Conservation (phyloP, 129 eudicot genomes). For the Flaveria sonorensis region DNA sequence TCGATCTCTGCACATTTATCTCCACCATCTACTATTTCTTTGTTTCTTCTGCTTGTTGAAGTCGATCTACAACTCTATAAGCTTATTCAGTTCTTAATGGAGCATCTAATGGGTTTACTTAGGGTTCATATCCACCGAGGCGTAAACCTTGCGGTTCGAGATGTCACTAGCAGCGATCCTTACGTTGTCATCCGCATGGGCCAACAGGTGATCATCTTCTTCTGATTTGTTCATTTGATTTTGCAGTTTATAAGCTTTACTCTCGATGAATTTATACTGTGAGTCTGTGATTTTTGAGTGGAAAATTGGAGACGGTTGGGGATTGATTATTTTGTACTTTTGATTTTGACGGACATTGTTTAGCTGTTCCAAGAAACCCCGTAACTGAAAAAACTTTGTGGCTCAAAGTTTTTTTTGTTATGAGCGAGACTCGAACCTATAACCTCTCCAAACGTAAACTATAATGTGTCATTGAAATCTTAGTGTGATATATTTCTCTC, state of each 20-base stretch:
- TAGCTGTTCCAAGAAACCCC: no score
- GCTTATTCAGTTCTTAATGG: conserved; percentile 40
- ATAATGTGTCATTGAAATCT: no score
- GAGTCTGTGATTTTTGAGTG: neutral
- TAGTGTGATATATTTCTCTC: no score
- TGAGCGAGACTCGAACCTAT: no score
- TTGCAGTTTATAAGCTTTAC: neutral
- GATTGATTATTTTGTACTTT: neutral
- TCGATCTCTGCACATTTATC: neutral
- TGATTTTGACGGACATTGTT: no score
- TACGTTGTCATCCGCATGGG: conserved; percentile 62
- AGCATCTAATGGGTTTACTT: conserved; percentile 63
- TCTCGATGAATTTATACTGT: neutral
- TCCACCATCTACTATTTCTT: neutral
- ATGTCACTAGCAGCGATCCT: conserved; percentile 74
- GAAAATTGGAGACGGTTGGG: neutral
- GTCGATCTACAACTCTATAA: neutral
- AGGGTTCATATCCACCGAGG: conserved; percentile 59
- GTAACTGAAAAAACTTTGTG: no score
- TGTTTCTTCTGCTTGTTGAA: neutral
- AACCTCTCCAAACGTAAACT: no score
- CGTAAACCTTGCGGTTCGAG: conserved; percentile 74
- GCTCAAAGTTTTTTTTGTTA: no score
- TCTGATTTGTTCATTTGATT: neutral
- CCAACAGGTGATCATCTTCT: conserved; percentile 48